Base-by-base conservation (phyloP, 2,329 filamentous ascomycete genomes). In the Alternaria metachromatica region DNA sequence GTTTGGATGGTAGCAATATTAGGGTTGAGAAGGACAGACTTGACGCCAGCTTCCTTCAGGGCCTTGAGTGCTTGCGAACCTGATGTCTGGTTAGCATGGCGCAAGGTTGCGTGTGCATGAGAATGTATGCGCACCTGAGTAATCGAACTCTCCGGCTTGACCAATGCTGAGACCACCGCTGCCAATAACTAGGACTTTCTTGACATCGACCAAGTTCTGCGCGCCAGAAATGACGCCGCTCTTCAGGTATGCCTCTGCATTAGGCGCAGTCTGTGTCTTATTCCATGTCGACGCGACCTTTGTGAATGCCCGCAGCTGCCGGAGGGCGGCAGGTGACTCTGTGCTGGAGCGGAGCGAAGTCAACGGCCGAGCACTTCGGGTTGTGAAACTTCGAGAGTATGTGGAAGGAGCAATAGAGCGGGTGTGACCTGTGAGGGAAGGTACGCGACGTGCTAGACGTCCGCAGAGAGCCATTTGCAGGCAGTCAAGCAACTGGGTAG, bases 1-100 rank as follows among this genome's bases (percentile, higher is more conserved):
- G 95, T 98, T 84, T 98, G 95, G 78, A 98, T 98, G 62, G 96
- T 98, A 64, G 95, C 95, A 80, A 98, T 98, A 81, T 98, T 98
- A 76, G 95, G 95, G 84, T 98, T 98, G 81, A 98, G 94, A 69
- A 98, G 89, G 59, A 98, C 92, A 10, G 95, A 97, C 72, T 90
- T 84, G 64, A 98, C 92, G 65, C 93, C 93, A 68, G 94, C 95
- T 84, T 98, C 95, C 83, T 97, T 98, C 66, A 99, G 87, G 43
- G 96, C 96, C 84, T 98, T 98, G 67, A 99, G 87, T 58, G 96
- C 96, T 85, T 98, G 96, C 6, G 95, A 94, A 69, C 96, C 94
- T 97, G 76, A 6, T 21, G 15, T 18, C 7, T 13, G 10, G 46
- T 78, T 12, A 79, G 70, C 55, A 67, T 58, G 58, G 15, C 25